Evolutionary conservation across 768 basidiomycete species (phyloP), one percentile per base, ranked within the genome.

Genomic region (Termitomyces sp.): DNA sequence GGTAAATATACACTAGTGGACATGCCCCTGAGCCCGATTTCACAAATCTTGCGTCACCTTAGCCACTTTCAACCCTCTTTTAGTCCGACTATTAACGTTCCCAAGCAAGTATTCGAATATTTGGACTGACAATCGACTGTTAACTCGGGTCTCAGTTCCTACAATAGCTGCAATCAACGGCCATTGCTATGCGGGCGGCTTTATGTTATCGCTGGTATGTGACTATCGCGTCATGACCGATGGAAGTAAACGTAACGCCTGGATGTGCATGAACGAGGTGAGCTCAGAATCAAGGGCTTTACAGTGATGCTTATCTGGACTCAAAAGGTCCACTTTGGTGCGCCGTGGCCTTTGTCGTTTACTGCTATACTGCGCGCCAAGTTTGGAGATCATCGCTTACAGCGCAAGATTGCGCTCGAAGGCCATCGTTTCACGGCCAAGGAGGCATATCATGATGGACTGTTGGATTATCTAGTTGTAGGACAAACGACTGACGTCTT

Each of bases 221-320:
- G 94, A 97, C 73, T 95, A 92, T 74, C 85, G 94, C 45, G 81
- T 96, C 59, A 94, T 96, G 87, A 91, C 86, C 14, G 87, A 91
- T 65, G 94, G 89, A 15, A 86, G 79, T 67, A 83, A 81, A 66
- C 87, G 87, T 36, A 86, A 87, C 68, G 88, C 89, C 1, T 95
- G 93, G 89, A 74, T 92, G 56, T 92, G 88, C 71, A 96, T 97
- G 94, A 98, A 96, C 69, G 95, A 96, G 78, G 89, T 91, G 58
- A 69, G 69, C 9, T 34, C 43, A 53, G 31, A 61, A 38, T 31
- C 14, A 12, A 36, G 46, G 32, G 14, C 45, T 43, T 15, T 45
- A 54, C 15, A 51, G 5, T 47, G 60, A 14, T 55, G 53, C 53
- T n/a, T 20, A 47, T 40, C 7, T 32, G 29, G 10, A 37, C 58